phyloP scores from a whole-genome alignment of 192 early-diverging fungal species.

The Umbelopsis sp. region DNA sequence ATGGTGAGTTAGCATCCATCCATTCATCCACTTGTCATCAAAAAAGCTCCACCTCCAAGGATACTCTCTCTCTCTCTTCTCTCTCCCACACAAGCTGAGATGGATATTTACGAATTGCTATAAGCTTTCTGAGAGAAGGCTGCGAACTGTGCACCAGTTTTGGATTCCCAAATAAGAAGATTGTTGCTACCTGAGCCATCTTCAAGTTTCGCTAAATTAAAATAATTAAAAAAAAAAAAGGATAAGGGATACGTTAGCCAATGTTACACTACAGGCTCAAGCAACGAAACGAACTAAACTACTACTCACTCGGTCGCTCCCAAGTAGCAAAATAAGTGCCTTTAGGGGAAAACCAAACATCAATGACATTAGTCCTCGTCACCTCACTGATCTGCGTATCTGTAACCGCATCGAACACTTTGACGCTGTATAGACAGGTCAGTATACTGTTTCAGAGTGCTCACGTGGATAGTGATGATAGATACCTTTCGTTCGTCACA shows the following conservation, averaged over 20 bases:
- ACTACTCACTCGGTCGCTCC: conserved; percentile 72
- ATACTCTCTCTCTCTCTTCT: too few species aligned
- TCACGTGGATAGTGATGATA: not conserved
- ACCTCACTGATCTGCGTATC: conserved; percentile 66
- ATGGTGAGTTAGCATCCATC: too few species aligned
- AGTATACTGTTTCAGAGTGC: not conserved
- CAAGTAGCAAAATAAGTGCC: conserved; percentile 90
- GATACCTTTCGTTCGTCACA: conserved; percentile 60
- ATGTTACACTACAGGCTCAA: not conserved
- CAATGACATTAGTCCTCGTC: conserved; percentile 66
- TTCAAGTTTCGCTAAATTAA: conserved; percentile 63
- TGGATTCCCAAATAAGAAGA: conserved; percentile 78
- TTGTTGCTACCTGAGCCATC: conserved; percentile 75
- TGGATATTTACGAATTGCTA: conserved; percentile 56
- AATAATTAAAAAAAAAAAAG: not conserved
- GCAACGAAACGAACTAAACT: not conserved
- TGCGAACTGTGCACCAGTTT: conserved; percentile 66
- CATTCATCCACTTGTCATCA: too few species aligned
- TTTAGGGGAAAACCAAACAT: conserved; percentile 89
- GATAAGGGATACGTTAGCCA: not conserved
- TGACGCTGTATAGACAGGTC: conserved; percentile 50
- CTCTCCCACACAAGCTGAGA: too few species aligned
- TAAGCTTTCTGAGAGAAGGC: conserved; percentile 84
- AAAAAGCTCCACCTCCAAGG: too few species aligned
- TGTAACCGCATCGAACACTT: conserved; percentile 71